A percentile compares a stretch with the other conserved stretches of the same genome.
These are phyloP conservation scores for Globisporangium middletonii DNA, from an alignment of 352 stramenopile genomes.

Conservation along the genomic window DNA sequence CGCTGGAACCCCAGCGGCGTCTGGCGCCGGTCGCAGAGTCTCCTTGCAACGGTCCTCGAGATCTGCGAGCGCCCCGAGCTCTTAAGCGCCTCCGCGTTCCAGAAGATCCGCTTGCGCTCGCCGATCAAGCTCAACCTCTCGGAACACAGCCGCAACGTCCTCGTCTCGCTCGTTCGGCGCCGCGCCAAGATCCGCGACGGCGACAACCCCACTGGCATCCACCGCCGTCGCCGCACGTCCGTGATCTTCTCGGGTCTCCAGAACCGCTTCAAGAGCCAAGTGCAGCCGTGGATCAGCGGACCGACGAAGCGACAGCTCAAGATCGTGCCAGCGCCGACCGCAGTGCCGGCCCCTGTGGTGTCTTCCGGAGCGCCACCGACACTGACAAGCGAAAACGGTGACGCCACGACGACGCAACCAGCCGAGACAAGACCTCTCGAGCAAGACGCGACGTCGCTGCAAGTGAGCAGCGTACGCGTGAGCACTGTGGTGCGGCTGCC, in stretches of 20 bases:
- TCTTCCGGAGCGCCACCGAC: neutral
- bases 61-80: neutral
- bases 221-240: neutral
- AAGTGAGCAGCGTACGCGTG: too few relatives aligned
- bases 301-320: neutral
- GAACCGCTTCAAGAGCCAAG: slow-evolving; percentile 3
- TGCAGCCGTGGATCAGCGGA: neutral
- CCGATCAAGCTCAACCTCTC: slow-evolving; percentile 1
- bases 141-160: neutral
- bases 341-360: neutral
- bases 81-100: neutral
- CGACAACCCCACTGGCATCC: neutral
- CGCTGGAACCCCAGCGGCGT: neutral
- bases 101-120: slow-evolving; percentile 1
- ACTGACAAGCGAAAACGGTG: neutral
- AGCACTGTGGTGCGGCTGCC: neutral
- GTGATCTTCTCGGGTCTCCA: slow-evolving; percentile 1
- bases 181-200: neutral
- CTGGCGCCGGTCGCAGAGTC: neutral
- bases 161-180: neutral
- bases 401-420: too few relatives aligned
- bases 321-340: neutral
- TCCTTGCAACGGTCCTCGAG: neutral
- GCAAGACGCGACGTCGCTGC: neutral
- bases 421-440: neutral